phyloP scores from a whole-genome alignment of 768 basidiomycete genomes.

The Neoboletus magnificus region DNA sequence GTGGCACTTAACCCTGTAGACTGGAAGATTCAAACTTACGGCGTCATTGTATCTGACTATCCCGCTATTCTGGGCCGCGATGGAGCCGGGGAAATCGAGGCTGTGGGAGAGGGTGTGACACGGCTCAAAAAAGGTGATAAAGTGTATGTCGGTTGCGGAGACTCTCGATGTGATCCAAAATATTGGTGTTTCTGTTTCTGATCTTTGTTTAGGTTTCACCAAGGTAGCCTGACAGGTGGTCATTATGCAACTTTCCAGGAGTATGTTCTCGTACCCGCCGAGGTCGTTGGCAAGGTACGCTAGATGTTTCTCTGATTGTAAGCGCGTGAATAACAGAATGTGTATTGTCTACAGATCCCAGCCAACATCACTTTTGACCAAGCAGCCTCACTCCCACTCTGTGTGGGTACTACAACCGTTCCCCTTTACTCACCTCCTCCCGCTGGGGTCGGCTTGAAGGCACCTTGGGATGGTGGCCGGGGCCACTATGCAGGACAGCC shows the following conservation, averaged over 20 bases:
- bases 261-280: slow-evolving; percentile 22
- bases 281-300: slow-evolving; percentile 16
- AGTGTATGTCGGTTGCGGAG: slow-evolving; percentile 5
- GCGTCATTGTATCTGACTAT: slow-evolving; percentile 13
- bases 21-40: slow-evolving; percentile 23
- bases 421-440: slow-evolving; percentile 32
- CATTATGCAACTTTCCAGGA: slow-evolving; percentile 27
- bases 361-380: slow-evolving; percentile 35
- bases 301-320: background rate
- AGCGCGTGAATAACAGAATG: background rate
- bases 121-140: slow-evolving; percentile 35
- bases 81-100: slow-evolving; percentile 38
- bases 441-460: slow-evolving; percentile 28
- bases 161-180: background rate
- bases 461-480: slow-evolving; percentile 35
- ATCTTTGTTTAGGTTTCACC: slow-evolving; percentile 16
- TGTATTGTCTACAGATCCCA: slow-evolving; percentile 35
- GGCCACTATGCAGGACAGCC: slow-evolving; percentile 31
- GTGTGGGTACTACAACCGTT: slow-evolving; percentile 29
- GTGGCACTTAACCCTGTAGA: slow-evolving; percentile 47
- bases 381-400: slow-evolving; percentile 37
- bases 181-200: background rate
- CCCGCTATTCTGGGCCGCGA: slow-evolving; percentile 40
- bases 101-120: slow-evolving; percentile 39
- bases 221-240: background rate